These are phyloP conservation scores for Aeminium ludgeri DNA, from an alignment of 495 filamentous ascomycete species.

Conservation along the genomic window DNA sequence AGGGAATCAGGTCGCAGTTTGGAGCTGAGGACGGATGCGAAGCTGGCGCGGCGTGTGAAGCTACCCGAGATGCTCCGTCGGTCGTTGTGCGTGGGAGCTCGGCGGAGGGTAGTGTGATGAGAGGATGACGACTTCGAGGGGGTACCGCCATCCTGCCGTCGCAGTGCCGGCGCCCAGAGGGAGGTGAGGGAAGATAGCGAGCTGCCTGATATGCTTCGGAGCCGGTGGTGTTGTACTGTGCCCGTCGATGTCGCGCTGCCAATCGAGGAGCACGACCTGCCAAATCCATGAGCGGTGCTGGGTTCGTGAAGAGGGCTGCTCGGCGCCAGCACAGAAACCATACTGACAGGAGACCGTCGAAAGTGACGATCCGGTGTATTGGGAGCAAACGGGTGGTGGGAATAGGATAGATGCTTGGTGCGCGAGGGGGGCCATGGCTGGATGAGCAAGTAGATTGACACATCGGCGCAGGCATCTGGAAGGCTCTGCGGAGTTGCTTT, in stretches of 20 bases:
- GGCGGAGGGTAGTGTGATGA: neutral
- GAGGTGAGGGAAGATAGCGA: constrained; percentile 5
- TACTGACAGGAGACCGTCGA: too few relatives aligned
- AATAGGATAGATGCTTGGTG: too few relatives aligned
- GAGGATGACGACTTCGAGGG: neutral
- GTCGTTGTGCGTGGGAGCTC: neutral
- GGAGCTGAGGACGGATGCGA: constrained; percentile 1
- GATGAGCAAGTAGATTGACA: too few relatives aligned
- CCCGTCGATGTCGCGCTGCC: constrained; percentile 4
- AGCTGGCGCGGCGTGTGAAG: constrained; percentile 1
- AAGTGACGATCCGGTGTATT: too few relatives aligned
- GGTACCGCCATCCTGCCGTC: neutral
- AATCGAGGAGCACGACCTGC: constrained; percentile 2
- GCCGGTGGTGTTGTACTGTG: constrained; percentile 6
- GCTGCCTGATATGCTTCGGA: constrained; percentile 6
- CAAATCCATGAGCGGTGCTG: neutral
- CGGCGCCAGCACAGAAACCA: neutral
- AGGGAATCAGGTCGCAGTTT: neutral
- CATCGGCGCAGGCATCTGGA: too few relatives aligned
- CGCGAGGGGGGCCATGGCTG: too few relatives aligned
- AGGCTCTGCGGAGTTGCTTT: too few relatives aligned
- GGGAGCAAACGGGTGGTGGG: too few relatives aligned
- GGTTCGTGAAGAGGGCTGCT: neutral
- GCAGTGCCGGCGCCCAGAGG: neutral
- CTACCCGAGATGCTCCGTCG: neutral